Base-by-base conservation (phyloP, 129 eudicot species). In the Artemisia annua region DNA sequence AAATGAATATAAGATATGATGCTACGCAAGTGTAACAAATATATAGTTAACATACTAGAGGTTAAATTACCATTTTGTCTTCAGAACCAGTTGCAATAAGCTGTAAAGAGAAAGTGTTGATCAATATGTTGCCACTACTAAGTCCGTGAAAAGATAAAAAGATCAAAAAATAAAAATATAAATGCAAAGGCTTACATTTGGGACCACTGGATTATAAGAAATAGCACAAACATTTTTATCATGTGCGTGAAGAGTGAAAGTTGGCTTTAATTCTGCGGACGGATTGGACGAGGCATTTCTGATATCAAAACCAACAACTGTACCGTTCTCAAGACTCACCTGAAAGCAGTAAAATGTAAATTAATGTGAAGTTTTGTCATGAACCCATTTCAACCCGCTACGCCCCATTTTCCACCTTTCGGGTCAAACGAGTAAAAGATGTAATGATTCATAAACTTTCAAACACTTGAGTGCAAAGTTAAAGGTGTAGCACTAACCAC, bases 11-110 rank as follows among this genome's bases (percentile, higher is more conserved):
- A 20, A 39, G 35, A 51, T 16, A 46, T 11, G 14, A 24, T 16
- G 63, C n/a, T 54, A 44, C 62, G 55, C 43, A 57, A 54, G 39
- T 72, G 48, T 53, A 68, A 72, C 50, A 4, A 19, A 32, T 19
- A 56, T 14, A 59, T 11, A 59, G 12, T 49, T 50, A 14, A 62
- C 15, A 17, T 11, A 63, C 18, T n/a, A 15, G 24, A 63, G 14
- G 11, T 48, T 24, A 67, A 60, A 39, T 79, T 85, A 91, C 98
- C 91, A 77, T 90, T 81, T 94, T 90, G 82, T 94, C 98, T 65
- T 74, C 86, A 62, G 98, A 94, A 71, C 96, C 97, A 60, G 97
- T 94, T 63, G 98, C 97, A 72, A 94, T 88, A 76, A 94, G 87
- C 98, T 94, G 82, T 62, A 53, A 82, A 49, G 22, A 58, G 81